phyloP scores from a whole-genome alignment of 169 alveolate genomes.

The Babesia ovata region DNA sequence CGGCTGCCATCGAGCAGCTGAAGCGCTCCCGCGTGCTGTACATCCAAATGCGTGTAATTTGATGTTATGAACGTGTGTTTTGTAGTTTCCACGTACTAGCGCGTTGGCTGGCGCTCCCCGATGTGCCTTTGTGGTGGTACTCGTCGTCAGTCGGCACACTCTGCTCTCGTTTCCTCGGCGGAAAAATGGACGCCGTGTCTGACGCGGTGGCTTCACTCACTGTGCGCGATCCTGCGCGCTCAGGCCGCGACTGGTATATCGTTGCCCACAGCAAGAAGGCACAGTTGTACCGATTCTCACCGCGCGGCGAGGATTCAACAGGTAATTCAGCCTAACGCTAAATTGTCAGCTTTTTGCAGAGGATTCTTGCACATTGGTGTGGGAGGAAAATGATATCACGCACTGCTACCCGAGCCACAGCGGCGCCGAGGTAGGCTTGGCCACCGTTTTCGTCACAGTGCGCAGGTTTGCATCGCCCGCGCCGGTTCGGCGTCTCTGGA shows the following conservation, averaged over 20 bases:
- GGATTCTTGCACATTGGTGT: slow-evolving; percentile 38
- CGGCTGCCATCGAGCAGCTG: slow-evolving; percentile 2
- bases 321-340: background rate
- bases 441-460: background rate
- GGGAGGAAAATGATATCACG: slow-evolving; percentile 48
- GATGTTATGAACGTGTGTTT: background rate
- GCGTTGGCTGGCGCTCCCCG: too few relatives aligned
- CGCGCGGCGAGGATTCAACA: slow-evolving; percentile 22
- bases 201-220: slow-evolving; percentile 32
- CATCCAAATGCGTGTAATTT: slow-evolving; percentile 10
- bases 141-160: background rate
- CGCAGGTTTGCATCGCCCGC: slow-evolving; percentile 49
- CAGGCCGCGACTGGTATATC: slow-evolving; percentile 47
- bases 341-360: background rate
- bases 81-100: too few relatives aligned
- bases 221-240: slow-evolving; percentile 20
- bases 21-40: slow-evolving; percentile 52
- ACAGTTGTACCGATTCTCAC: slow-evolving; percentile 52
- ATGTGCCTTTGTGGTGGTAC: slow-evolving; percentile 17
- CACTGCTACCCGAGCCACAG: slow-evolving; percentile 51
- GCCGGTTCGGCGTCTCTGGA: slow-evolving; percentile 38
- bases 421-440: slow-evolving; percentile 45
- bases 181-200: slow-evolving; percentile 43
- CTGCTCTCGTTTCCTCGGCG: background rate
- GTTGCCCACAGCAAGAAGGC: slow-evolving; percentile 61